Evolutionary conservation across 2,329 filamentous ascomycete genomes (phyloP), one percentile per base, ranked within the genome.

Genomic region (Scytalidium lignicola): DNA sequence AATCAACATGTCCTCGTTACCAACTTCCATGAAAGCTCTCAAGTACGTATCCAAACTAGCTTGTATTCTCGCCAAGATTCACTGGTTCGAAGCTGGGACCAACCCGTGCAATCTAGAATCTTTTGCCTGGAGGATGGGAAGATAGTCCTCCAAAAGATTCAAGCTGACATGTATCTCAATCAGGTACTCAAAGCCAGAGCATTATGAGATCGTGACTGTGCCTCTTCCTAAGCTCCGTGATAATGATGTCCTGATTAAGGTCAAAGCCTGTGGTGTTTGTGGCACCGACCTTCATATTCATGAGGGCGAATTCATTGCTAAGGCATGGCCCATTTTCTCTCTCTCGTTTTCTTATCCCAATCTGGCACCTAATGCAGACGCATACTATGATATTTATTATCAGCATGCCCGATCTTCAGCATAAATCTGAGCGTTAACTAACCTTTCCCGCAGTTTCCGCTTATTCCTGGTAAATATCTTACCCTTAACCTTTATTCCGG

Each of bases 221-320:
- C 80, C 82, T 54, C 74, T 85, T 6, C 82, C 82, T 18, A 74
- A 70, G 56, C 67, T 84, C 55, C 75, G 79, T 57, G 52, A 58
- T 40, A 55, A 56, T 43, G 58, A 60, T 41, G 53, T 58, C 47
- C 59, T 75, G 70, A 68, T 85, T 67, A 82, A 85, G 68, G 82
- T 86, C 61, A 84, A 85, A 68, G 82, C 79, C 48, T 83, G 79
- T 57, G 80, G 80, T 70, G 79, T 83, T 53, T 83, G 80, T 57
- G 76, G 77, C 56, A 79, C 76, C 55, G 53, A 52, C 49, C 52
- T 67, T 64, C 76, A 81, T 60, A 83, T 82, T 59, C 82, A 86
- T 61, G 79, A 86, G 65, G 84, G 83, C 60, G 82, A 86, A 68
- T 87, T 87, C 58, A 69, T 76, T 58, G 73, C 74, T 60, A 74